Percentiles rank a stretch among this genome's conserved stretches.
Conservation (phyloP, 768 basidiomycete genomes). For the Russula foetens region DNA sequence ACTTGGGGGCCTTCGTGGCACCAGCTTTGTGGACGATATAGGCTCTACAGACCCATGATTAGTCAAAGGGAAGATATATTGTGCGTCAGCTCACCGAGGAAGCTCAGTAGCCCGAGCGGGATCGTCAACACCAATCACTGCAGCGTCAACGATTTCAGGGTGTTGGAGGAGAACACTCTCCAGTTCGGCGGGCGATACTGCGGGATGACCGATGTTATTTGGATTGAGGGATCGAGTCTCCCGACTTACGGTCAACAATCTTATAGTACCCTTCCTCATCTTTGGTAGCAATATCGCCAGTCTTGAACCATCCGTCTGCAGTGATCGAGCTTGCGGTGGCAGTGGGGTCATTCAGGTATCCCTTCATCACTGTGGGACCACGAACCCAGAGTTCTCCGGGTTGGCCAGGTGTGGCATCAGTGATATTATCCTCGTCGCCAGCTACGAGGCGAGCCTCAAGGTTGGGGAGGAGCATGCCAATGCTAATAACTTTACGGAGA, state of each 20-base stretch:
- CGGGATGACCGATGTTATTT: neutral
- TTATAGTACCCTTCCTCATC: conserved; percentile 66
- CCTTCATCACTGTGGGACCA: conserved; percentile 79
- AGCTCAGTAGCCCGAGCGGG: conserved; percentile 70
- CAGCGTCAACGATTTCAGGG: conserved; percentile 68
- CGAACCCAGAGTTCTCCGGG: conserved; percentile 78
- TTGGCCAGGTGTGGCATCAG: conserved; percentile 42
- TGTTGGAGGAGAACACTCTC: conserved; percentile 70
- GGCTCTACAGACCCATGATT: conserved; percentile 34
- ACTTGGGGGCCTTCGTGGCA: conserved; percentile 30
- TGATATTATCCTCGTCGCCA: conserved; percentile 49
- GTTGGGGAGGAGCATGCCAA: conserved; percentile 66
- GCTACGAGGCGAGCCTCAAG: conserved; percentile 67
- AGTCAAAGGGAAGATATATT: neutral
- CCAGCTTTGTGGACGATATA: conserved; percentile 47
- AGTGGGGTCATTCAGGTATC: conserved; percentile 63
- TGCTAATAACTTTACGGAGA: conserved; percentile 47
- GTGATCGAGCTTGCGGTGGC: conserved; percentile 69
- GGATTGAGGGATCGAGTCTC: neutral
- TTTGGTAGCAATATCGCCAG: conserved; percentile 68
- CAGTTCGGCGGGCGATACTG: conserved; percentile 82
- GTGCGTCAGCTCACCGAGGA: conserved; percentile 43
- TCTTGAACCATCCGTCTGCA: conserved; percentile 77
- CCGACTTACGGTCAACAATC: conserved; percentile 56
- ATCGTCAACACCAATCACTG: conserved; percentile 69